Percentiles rank a stretch among this genome's conserved stretches.
Evolutionary conservation across 208 protist genomes (phyloP).

Genomic region (Acanthamoeba lugdunensis): DNA sequence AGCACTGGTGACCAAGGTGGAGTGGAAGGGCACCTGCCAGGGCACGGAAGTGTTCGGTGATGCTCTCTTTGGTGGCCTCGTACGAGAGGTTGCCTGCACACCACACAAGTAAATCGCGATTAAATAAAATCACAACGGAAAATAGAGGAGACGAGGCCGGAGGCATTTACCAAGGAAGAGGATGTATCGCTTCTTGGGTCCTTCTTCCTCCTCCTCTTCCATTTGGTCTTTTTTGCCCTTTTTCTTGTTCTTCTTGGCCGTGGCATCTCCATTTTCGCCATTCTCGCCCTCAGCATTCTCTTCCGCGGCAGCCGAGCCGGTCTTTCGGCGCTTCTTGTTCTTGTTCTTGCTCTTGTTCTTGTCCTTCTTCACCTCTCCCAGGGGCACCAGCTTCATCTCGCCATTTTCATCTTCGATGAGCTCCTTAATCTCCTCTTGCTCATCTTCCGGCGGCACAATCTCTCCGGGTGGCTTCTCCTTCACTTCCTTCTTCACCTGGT

Average conservation of each 20-base stretch:
- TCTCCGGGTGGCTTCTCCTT: not conserved
- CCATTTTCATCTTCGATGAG: constrained; percentile 9
- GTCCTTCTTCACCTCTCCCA: not conserved
- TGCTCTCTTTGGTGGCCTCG: constrained; percentile 42
- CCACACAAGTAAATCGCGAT: not conserved
- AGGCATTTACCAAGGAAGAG: constrained; percentile 31
- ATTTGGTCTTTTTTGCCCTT: constrained; percentile 4
- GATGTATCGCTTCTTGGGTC: constrained; percentile 39
- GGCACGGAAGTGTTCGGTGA: constrained; percentile 14
- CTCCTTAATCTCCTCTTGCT: constrained; percentile 38
- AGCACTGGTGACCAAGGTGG: not conserved
- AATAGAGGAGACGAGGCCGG: not conserved
- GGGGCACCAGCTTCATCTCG: not conserved
- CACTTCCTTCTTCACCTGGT: not conserved
- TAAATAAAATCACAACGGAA: not conserved
- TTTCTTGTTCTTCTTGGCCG: not conserved
- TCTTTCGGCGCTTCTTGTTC: no score
- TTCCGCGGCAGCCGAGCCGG: not conserved
- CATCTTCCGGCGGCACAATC: not conserved
- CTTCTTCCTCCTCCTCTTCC: constrained; percentile 3
- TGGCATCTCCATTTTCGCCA: not conserved
- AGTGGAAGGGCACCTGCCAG: not conserved
- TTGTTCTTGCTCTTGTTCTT: not conserved
- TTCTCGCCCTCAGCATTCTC: not conserved
- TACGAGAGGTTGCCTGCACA: constrained; percentile 27